Percentiles rank a stretch among this genome's conserved stretches.
Conservation (phyloP, 345 rosid genomes). For the Aethionema arabicum region DNA sequence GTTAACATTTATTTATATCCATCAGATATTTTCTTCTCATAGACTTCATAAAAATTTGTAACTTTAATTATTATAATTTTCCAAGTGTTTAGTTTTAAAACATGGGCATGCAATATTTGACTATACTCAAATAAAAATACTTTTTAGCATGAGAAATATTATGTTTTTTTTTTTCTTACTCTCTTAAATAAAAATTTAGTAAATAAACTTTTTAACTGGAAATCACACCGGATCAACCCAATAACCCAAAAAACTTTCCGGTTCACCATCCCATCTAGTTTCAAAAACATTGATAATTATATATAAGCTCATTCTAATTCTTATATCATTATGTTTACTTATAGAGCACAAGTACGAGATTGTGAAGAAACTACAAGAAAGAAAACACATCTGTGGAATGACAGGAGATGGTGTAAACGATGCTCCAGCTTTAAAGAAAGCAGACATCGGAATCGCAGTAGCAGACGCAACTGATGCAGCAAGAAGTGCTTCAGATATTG, state of each 20-base stretch:
- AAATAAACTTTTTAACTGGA: too few species aligned
- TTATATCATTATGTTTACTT: conserved; percentile 9
- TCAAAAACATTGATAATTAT: background rate
- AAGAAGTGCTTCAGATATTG: conserved; percentile 77
- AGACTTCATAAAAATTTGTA: too few species aligned
- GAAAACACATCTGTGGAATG: conserved; percentile 83
- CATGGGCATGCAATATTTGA: too few species aligned
- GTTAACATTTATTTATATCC: background rate
- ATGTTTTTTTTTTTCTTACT: too few species aligned
- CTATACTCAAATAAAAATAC: too few species aligned
- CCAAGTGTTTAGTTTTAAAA: too few species aligned
- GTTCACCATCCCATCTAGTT: too few species aligned
- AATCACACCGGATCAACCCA: too few species aligned
- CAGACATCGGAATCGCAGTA: conserved; percentile 82
- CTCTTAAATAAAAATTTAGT: too few species aligned
- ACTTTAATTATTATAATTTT: too few species aligned
- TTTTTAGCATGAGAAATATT: too few species aligned
- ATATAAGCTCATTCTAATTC: background rate
- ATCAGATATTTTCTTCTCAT: background rate
- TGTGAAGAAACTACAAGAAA: conserved; percentile 69
- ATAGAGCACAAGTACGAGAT: conserved; percentile 84
- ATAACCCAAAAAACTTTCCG: too few species aligned
- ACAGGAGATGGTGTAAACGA: conserved; percentile 89
- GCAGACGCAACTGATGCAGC: conserved; percentile 88
- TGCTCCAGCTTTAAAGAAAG: conserved; percentile 80